These are phyloP conservation scores for Corylus heterophylla DNA, from an alignment of 306 rosid genomes.

Conservation along the genomic window DNA sequence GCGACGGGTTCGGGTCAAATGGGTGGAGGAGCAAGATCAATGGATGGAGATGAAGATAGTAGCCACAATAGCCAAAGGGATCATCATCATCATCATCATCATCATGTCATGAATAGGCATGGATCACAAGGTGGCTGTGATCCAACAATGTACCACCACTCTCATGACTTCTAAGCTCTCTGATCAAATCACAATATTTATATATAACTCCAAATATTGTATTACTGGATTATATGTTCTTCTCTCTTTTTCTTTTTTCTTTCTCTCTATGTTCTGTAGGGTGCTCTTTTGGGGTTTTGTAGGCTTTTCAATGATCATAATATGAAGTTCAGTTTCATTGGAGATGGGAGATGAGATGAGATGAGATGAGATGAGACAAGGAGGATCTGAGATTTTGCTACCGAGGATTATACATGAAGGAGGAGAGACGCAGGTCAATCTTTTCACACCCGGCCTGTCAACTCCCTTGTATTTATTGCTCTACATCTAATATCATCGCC, in stretches of 20 bases:
- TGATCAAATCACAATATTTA: neutral
- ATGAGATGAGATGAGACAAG: constrained; percentile 17
- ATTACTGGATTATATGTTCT: constrained; percentile 27
- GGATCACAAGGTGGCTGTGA: constrained; percentile 51
- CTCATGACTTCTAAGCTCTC: constrained; percentile 61
- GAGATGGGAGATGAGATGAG: constrained; percentile 24
- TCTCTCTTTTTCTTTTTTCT: constrained; percentile 11
- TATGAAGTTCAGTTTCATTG: constrained; percentile 55
- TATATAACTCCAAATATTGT: neutral
- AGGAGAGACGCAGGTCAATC: constrained; percentile 68
- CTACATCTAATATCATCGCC: constrained; percentile 50
- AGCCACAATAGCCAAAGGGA: constrained; percentile 46
- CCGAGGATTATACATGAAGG: constrained; percentile 20
- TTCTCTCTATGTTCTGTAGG: constrained; percentile 13
- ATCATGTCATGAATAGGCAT: constrained; percentile 35
- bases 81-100: neutral
- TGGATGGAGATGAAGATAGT: constrained; percentile 52
- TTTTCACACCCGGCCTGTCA: constrained; percentile 55
- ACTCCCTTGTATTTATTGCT: constrained; percentile 59
- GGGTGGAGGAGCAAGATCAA: constrained; percentile 38
- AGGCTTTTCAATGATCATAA: constrained; percentile 52
- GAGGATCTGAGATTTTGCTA: constrained; percentile 31
- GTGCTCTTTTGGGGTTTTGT: constrained; percentile 15
- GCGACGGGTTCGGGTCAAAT: constrained; percentile 49
- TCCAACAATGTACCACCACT: constrained; percentile 67